Percentiles rank a stretch among this genome's conserved stretches.
Evolutionary conservation across 768 basidiomycete genomes (phyloP).

Genomic region (Boletus rubroflammeus): DNA sequence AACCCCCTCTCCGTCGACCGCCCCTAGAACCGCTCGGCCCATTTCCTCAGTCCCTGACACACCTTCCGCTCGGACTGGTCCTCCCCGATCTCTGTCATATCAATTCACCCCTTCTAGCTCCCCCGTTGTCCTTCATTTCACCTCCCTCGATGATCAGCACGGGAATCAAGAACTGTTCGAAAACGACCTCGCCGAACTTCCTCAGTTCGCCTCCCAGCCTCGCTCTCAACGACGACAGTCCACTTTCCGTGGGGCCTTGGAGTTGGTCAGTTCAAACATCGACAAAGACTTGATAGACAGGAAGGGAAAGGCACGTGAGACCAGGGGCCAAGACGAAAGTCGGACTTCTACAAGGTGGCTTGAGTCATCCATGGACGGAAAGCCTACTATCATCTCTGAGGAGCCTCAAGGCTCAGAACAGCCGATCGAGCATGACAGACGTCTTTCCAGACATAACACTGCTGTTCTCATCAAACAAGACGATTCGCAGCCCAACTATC

Average conservation of each 20-base stretch:
- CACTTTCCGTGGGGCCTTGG: conserved; percentile 63
- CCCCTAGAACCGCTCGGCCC: conserved; percentile 6
- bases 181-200: conserved; percentile 34
- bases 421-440: conserved; percentile 26
- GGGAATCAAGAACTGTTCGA: conserved; percentile 27
- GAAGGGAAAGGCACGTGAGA: conserved; percentile 53
- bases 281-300: conserved; percentile 44
- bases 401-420: conserved; percentile 20
- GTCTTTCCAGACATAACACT: conserved; percentile 8
- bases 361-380: conserved; percentile 50
- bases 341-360: conserved; percentile 57
- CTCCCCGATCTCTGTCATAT: conserved; percentile 69
- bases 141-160: conserved; percentile 26
- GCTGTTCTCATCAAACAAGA: conserved; percentile 1
- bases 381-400: conserved; percentile 32
- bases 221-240: conserved; percentile 30
- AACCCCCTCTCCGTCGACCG: conserved; percentile 6
- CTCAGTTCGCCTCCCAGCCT: conserved; percentile 29
- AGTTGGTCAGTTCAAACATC: conserved; percentile 32
- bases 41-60: conserved; percentile 32
- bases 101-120: conserved; percentile 52
- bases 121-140: conserved; percentile 26
- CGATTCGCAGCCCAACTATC: conserved; percentile 4
- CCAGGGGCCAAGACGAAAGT: conserved; percentile 44
- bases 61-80: conserved; percentile 66